Percentiles rank a stretch among this genome's conserved stretches.
phyloP scores from a whole-genome alignment of 768 basidiomycete genomes.

The Hemileccinum rubropunctum region DNA sequence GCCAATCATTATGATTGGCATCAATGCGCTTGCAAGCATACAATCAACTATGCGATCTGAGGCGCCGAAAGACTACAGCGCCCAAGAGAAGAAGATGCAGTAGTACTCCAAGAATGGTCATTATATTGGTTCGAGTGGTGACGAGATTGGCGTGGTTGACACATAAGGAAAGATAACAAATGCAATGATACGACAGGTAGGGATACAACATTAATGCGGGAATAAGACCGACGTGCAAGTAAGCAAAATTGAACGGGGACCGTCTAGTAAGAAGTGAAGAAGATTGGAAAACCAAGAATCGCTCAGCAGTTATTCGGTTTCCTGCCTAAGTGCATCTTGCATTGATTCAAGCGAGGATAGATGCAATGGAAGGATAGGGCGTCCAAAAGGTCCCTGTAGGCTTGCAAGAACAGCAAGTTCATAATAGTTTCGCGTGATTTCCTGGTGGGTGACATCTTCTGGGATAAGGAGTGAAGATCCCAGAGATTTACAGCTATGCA shows the following conservation, averaged over 20 bases:
- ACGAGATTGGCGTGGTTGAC: constrained; percentile 16
- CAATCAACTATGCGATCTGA: constrained; percentile 66
- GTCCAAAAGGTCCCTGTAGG: constrained; percentile 41
- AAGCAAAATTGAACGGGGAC: constrained; percentile 6
- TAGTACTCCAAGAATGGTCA: constrained; percentile 33
- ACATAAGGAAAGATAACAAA: constrained; percentile 23
- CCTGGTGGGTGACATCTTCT: constrained; percentile 39
- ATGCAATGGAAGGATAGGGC: constrained; percentile 67
- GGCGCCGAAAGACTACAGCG: constrained; percentile 61
- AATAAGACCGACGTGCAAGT: constrained; percentile 9
- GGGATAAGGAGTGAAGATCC: constrained; percentile 36
- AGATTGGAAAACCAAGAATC: neutral
- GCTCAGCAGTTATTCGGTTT: constrained; percentile 16
- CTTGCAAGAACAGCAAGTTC: constrained; percentile 63
- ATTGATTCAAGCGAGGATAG: constrained; percentile 70
- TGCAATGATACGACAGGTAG: constrained; percentile 24
- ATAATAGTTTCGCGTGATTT: constrained; percentile 67
- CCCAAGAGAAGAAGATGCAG: constrained; percentile 75
- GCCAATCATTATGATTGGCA: constrained; percentile 61
- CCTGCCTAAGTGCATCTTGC: constrained; percentile 38
- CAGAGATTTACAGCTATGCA: constrained; percentile 46
- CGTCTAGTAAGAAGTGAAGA: constrained; percentile 15
- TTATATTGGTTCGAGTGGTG: constrained; percentile 16
- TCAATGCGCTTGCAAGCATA: constrained; percentile 68
- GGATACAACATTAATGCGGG: constrained; percentile 29